Evolutionary conservation across 1,284 basidiomycete genomes (phyloP).

Genomic region (Cutaneotrichosporon cutaneum): DNA sequence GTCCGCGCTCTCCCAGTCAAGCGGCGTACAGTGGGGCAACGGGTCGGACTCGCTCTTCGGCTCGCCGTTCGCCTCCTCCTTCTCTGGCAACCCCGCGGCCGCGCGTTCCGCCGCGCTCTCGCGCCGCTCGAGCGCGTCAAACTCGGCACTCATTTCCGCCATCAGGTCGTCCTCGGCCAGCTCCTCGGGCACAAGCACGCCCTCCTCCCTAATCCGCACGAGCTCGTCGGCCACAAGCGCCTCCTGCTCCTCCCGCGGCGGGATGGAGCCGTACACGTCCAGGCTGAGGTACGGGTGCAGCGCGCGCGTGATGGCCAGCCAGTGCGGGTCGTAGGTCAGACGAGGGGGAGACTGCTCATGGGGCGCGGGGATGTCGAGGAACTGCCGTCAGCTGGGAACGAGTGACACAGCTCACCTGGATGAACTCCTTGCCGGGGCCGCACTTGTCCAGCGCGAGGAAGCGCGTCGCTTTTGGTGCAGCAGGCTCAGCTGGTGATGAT

Average conservation of each 20-base stretch:
- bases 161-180: slow-evolving; percentile 11
- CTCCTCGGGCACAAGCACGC: slow-evolving; percentile 36
- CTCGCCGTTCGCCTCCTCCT: not conserved
- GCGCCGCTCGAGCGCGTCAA: not conserved
- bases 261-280: slow-evolving; percentile 54
- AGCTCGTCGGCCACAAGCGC: slow-evolving; percentile 64
- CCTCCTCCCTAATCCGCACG: slow-evolving; percentile 61
- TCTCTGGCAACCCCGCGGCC: not conserved
- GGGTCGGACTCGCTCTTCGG: not conserved
- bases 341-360: slow-evolving; percentile 21
- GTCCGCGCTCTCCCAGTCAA: slow-evolving; percentile 38
- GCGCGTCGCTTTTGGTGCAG: slow-evolving; percentile 4
- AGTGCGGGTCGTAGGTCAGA: slow-evolving; percentile 78
- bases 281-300: slow-evolving; percentile 75
- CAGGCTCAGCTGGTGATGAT: not conserved
- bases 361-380: slow-evolving; percentile 64
- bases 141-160: slow-evolving; percentile 6
- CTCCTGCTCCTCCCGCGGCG: slow-evolving; percentile 65
- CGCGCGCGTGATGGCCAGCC: slow-evolving; percentile 89
- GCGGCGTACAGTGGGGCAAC: not conserved
- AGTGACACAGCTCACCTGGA: slow-evolving; percentile 67
- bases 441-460: slow-evolving; percentile 96
- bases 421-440: slow-evolving; percentile 72
- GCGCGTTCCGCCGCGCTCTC: not conserved
- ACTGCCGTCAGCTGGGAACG: slow-evolving; percentile 54